Evolutionary conservation across 129 eudicot genomes (phyloP).

Genomic region (Cynara cardunculus): DNA sequence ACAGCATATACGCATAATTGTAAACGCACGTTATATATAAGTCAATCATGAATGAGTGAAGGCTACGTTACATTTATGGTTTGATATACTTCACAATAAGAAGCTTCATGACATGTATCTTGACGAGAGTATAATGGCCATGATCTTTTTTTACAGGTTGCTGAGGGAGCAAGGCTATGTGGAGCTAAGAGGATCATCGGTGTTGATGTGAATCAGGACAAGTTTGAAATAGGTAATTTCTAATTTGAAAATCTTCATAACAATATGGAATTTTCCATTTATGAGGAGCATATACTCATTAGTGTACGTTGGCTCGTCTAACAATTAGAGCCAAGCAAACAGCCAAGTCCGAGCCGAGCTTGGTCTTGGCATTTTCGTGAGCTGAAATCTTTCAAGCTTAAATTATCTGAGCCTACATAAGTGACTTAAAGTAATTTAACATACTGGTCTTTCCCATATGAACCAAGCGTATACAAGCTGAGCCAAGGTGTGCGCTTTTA

Average conservation of each 20-base stretch:
- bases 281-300: background rate
- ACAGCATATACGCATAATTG: background rate
- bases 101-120: background rate
- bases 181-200: constrained; percentile 83
- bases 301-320: background rate
- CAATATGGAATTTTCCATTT: background rate
- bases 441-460: background rate
- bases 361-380: background rate
- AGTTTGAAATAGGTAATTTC: constrained; percentile 54
- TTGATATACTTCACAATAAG: background rate
- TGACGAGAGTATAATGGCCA: background rate
- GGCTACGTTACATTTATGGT: background rate
- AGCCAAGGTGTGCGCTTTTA: background rate
- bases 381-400: background rate
- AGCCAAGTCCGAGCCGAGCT: background rate
- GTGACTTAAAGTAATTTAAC: background rate
- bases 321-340: background rate
- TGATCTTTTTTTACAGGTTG: constrained; percentile 51
- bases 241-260: background rate
- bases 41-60: background rate
- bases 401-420: background rate
- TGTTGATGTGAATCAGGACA: constrained; percentile 69
- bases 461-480: background rate
- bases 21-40: background rate
- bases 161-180: constrained; percentile 86